Percentiles rank a stretch among this genome's conserved stretches.
Conservation (phyloP, 306 rosid species). For the Sesbania bispinosa region DNA sequence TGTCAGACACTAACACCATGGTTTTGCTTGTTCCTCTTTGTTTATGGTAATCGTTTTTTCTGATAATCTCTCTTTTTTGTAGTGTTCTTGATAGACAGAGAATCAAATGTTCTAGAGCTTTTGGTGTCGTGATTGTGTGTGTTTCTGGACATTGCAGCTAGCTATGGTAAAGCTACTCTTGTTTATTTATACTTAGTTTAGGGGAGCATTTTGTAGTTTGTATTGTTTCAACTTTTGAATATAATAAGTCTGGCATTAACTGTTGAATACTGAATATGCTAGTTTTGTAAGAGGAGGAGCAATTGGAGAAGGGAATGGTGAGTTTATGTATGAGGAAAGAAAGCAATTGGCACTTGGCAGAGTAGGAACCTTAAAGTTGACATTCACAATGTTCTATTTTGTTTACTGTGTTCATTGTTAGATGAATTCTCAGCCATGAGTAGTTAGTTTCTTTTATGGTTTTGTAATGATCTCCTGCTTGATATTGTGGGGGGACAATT, state of each 20-base stretch:
- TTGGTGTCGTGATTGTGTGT: not conserved
- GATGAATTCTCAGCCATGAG: too few species aligned
- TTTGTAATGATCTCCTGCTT: not conserved
- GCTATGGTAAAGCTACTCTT: not conserved
- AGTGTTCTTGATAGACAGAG: not conserved
- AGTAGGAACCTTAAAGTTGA: not conserved
- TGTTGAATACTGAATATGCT: too few species aligned
- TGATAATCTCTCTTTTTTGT: not conserved
- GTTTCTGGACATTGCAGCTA: not conserved
- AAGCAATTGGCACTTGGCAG: not conserved
- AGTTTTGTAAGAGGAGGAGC: too few species aligned
- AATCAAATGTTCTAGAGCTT: not conserved
- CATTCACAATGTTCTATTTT: not conserved
- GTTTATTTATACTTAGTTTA: not conserved
- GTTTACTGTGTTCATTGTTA: too few species aligned
- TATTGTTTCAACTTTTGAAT: not conserved
- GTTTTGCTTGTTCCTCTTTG: not conserved
- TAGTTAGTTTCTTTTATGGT: too few species aligned
- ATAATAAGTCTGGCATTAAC: not conserved
- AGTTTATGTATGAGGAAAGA: too few species aligned
- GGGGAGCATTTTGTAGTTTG: not conserved
- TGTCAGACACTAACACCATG: too few species aligned
- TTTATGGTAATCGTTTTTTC: slow-evolving; percentile 12
- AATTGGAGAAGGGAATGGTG: not conserved
- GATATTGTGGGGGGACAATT: not conserved